Conservation (phyloP, 441 rosid genomes). For the Jatropha podagrica region DNA sequence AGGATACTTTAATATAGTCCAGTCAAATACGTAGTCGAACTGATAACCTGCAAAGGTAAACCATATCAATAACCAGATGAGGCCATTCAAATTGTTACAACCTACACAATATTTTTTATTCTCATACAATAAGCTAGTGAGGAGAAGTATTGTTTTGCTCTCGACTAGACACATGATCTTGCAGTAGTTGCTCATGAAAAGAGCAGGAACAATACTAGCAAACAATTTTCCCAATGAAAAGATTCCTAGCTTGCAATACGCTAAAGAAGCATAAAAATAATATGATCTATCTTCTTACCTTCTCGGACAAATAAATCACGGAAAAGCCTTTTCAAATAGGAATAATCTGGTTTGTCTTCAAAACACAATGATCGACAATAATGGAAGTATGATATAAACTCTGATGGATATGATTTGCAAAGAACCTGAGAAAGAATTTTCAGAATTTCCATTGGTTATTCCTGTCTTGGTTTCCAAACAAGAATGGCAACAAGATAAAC, state of each 20-base stretch:
- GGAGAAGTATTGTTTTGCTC: background rate
- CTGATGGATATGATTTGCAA: slow-evolving; percentile 87
- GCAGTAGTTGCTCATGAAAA: background rate
- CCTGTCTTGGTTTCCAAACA: background rate
- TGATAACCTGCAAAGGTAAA: slow-evolving; percentile 68
- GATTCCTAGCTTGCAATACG: background rate
- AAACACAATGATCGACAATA: slow-evolving; percentile 84
- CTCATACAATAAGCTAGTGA: background rate
- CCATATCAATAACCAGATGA: slow-evolving; percentile 1
- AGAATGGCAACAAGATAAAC: background rate
- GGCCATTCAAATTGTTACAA: background rate
- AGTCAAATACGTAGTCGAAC: slow-evolving; percentile 88
- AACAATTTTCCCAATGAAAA: slow-evolving; percentile 1
- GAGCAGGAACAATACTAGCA: background rate
- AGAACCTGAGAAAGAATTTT: slow-evolving; percentile 54
- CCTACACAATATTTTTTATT: background rate
- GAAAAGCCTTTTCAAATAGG: slow-evolving; percentile 88
- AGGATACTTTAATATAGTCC: slow-evolving; percentile 91
- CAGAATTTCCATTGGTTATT: background rate
- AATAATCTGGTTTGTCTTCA: slow-evolving; percentile 94
- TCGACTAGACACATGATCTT: background rate
- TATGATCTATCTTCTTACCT: slow-evolving; percentile 38
- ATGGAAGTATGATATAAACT: slow-evolving; percentile 84
- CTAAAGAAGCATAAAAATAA: background rate
- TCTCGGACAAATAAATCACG: slow-evolving; percentile 88